Conservation (phyloP, 2,329 filamentous ascomycete species). For the Penicillium sp. region DNA sequence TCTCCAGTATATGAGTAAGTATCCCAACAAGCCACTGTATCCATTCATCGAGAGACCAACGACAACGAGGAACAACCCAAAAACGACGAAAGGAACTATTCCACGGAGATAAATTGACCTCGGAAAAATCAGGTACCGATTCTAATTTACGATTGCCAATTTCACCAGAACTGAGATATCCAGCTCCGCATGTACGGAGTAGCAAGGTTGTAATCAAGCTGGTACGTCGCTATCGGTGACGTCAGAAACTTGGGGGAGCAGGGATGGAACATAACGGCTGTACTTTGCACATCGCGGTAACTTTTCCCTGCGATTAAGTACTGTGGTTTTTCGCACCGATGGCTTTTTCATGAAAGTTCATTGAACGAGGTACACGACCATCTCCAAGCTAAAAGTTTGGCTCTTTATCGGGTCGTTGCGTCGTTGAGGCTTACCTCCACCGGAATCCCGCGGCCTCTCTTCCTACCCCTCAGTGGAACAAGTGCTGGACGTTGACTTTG, state of each 20-base stretch:
- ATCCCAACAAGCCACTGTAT: no score
- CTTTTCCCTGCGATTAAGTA: background rate
- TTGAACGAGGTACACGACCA: background rate
- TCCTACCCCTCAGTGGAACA: background rate
- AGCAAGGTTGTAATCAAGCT: no score
- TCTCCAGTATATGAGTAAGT: no score
- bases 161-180: background rate
- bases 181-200: background rate
- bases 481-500: background rate
- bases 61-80: background rate
- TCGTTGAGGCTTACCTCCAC: background rate
- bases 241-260: conserved; percentile 12
- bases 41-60: no score
- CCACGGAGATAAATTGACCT: background rate
- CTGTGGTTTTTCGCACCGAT: background rate
- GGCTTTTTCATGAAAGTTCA: no score
- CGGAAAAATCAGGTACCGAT: background rate
- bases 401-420: background rate
- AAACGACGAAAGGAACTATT: background rate
- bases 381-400: background rate
- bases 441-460: conserved; percentile 1
- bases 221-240: conserved; percentile 5
- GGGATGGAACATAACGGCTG: background rate
- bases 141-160: background rate
- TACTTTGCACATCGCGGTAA: background rate